Evolutionary conservation across 2,329 filamentous ascomycete species (phyloP).

Genomic region (Fusarium metavorans): DNA sequence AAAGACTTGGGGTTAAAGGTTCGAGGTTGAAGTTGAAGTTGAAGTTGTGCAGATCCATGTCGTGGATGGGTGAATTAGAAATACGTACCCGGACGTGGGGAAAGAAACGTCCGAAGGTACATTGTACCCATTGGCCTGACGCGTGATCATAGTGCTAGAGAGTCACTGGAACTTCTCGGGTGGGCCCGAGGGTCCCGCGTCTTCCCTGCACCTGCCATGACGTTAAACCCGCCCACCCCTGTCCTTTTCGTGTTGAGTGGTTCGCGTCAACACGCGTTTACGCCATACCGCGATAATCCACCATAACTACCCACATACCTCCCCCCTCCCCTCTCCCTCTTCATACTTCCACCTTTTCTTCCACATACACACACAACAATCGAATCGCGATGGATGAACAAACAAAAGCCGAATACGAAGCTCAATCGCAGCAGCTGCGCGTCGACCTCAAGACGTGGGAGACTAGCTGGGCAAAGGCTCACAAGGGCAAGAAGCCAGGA

Average conservation of each 20-base stretch:
- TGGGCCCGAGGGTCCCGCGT: slow-evolving; percentile 15
- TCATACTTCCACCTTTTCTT: neutral
- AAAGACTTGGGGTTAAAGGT: neutral
- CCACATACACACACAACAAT: neutral
- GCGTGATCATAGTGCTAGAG: neutral
- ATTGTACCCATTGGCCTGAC: neutral
- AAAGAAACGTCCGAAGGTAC: neutral
- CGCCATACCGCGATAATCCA: slow-evolving; percentile 31
- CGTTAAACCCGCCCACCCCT: slow-evolving; percentile 11
- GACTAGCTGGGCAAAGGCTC: slow-evolving; percentile 69
- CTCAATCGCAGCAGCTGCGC: slow-evolving; percentile 68
- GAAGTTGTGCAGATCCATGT: slow-evolving; percentile 2
- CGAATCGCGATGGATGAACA: slow-evolving; percentile 59
- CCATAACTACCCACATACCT: slow-evolving; percentile 8
- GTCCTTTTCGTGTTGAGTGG: slow-evolving; percentile 40
- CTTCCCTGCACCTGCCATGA: slow-evolving; percentile 34
- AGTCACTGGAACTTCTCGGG: neutral
- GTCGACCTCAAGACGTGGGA: slow-evolving; percentile 81
- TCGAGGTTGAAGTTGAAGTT: slow-evolving; percentile 1
- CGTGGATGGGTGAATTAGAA: neutral
- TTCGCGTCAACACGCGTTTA: slow-evolving; percentile 41
- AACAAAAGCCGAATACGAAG: slow-evolving; percentile 60
- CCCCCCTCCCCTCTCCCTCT: slow-evolving; percentile 2
- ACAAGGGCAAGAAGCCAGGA: slow-evolving; percentile 76
- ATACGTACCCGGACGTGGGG: slow-evolving; percentile 11